Conservation (phyloP, 176 grass and related monocot species). For the Puccinellia tenuiflora region DNA sequence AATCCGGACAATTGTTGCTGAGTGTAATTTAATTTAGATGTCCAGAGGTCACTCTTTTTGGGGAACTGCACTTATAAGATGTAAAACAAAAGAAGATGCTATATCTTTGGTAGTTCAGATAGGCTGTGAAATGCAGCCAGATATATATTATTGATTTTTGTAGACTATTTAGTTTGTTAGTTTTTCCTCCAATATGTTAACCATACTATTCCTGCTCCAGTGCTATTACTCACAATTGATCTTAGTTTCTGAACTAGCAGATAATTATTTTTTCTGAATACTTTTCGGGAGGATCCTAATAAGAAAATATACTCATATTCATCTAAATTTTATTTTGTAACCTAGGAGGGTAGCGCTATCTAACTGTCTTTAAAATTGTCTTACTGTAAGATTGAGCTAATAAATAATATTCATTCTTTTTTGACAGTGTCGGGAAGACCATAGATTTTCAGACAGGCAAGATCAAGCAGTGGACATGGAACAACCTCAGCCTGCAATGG, state of each 20-base stretch:
- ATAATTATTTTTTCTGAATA: neutral
- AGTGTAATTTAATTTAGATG: neutral
- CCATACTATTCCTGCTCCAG: too few species aligned
- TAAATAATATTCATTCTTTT: neutral
- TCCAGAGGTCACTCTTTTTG: neutral
- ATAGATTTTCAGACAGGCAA: slow-evolving; percentile 4
- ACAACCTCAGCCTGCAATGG: slow-evolving; percentile 35
- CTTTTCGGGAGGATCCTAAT: neutral
- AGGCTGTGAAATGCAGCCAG: neutral
- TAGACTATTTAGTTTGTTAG: neutral
- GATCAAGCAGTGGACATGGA: slow-evolving; percentile 38
- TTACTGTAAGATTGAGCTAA: neutral
- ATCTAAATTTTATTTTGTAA: neutral
- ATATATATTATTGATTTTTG: neutral
- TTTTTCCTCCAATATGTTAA: neutral
- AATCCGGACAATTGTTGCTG: neutral
- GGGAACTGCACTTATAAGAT: neutral
- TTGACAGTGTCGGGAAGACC: slow-evolving; percentile 4
- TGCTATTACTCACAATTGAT: neutral
- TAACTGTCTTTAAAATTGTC: neutral
- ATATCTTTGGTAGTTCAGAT: neutral
- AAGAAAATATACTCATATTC: neutral
- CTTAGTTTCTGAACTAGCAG: neutral
- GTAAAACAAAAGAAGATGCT: neutral
- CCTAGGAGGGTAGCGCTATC: neutral